phyloP scores from a whole-genome alignment of 768 basidiomycete species.

The Rhizopogon sp. region DNA sequence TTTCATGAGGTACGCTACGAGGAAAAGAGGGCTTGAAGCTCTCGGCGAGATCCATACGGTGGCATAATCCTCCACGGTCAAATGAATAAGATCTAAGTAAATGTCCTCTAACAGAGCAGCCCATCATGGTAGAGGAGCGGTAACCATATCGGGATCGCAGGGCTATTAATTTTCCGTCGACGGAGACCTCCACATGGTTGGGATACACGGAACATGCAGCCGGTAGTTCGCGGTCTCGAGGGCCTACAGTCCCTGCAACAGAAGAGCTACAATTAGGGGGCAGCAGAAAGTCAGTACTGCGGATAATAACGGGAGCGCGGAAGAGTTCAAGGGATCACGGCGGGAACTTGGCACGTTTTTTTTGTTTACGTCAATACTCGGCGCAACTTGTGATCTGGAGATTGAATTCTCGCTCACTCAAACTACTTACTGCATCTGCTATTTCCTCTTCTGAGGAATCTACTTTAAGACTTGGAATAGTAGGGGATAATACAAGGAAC shows the following conservation, averaged over 20 bases:
- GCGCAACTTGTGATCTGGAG: neutral
- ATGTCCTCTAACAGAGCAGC: neutral
- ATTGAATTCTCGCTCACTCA: neutral
- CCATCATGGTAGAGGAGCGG: neutral
- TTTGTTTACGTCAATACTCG: neutral
- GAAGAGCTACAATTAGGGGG: neutral
- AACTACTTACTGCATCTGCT: neutral
- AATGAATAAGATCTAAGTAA: conserved; percentile 2
- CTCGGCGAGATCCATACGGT: neutral
- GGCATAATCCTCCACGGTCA: neutral
- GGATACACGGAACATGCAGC: neutral
- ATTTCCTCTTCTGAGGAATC: neutral
- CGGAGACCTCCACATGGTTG: conserved; percentile 6
- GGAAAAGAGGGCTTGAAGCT: neutral
- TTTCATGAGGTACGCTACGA: conserved; percentile 1
- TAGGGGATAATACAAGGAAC: neutral
- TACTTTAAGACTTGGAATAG: neutral
- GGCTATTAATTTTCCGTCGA: neutral
- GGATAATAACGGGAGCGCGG: neutral
- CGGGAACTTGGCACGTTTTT: neutral
- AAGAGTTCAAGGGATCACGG: neutral
- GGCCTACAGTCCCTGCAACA: neutral
- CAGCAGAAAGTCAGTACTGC: neutral
- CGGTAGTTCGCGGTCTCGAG: neutral
- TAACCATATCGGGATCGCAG: conserved; percentile 3